phyloP scores from a whole-genome alignment of 2,329 filamentous ascomycete genomes.

The Penicillium sp. region DNA sequence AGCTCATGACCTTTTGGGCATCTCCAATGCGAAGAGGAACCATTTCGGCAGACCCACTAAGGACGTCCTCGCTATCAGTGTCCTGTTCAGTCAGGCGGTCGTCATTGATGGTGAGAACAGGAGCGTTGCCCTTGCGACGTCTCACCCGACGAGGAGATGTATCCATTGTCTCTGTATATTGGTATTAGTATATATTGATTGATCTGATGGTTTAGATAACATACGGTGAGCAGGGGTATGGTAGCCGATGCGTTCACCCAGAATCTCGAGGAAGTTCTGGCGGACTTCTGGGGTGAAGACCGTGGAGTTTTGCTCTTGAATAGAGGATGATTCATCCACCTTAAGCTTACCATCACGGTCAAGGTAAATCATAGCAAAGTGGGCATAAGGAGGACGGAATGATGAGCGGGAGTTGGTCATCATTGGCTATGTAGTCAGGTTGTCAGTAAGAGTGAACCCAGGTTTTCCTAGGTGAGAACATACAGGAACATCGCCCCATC shows the following conservation, averaged over 20 bases:
- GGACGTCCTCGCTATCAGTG: constrained; percentile 28
- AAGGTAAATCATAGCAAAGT: constrained; percentile 41
- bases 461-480: constrained; percentile 2
- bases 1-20: constrained; percentile 37
- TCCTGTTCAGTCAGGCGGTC: constrained; percentile 21
- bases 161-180: constrained; percentile 16
- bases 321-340: constrained; percentile 36
- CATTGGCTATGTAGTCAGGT: constrained; percentile 26
- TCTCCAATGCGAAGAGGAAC: constrained; percentile 42
- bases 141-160: constrained; percentile 31
- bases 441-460: constrained; percentile 1
- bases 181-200: neutral
- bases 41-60: constrained; percentile 27
- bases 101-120: constrained; percentile 16
- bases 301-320: constrained; percentile 32
- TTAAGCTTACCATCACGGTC: constrained; percentile 36
- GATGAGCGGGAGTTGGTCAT: constrained; percentile 26
- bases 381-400: constrained; percentile 32
- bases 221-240: constrained; percentile 31
- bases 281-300: constrained; percentile 38
- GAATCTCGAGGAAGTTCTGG: constrained; percentile 37
- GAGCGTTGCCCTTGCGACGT: constrained; percentile 30
- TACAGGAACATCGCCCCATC: constrained; percentile 36
- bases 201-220: constrained; percentile 4
- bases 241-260: constrained; percentile 33